These are phyloP conservation scores for Colletotrichum destructivum DNA, from an alignment of 2,329 filamentous ascomycete genomes.

Conservation along the genomic window DNA sequence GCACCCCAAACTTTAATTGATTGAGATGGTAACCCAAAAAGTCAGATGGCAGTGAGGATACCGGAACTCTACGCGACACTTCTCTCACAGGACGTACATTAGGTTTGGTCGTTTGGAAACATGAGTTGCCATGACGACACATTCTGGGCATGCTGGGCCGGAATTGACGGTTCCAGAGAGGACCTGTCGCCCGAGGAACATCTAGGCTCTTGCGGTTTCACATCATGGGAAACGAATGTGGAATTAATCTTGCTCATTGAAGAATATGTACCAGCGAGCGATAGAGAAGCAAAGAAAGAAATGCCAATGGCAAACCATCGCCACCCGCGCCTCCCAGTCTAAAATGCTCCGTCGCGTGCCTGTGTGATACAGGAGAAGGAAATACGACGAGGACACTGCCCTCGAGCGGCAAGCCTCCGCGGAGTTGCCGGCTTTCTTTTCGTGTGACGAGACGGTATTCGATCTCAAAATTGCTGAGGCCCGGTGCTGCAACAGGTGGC, in stretches of 20 bases:
- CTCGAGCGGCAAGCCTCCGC: conserved; percentile 15
- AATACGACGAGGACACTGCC: conserved; percentile 26
- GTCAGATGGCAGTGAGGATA: background rate
- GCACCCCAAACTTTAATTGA: conserved; percentile 1
- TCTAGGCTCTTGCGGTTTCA: background rate
- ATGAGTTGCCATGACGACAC: conserved; percentile 7
- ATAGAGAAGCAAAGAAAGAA: conserved; percentile 35
- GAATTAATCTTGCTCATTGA: conserved; percentile 25
- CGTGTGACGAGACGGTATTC: conserved; percentile 5
- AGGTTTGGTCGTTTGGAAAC: conserved; percentile 4
- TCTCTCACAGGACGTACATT: background rate
- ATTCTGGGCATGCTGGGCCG: background rate
- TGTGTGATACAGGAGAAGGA: conserved; percentile 17
- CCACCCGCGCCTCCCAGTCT: conserved; percentile 39
- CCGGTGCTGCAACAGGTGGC: background rate
- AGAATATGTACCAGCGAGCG: conserved; percentile 41
- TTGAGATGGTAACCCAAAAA: background rate
- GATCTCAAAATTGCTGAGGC: conserved; percentile 18
- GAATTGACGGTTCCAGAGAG: background rate
- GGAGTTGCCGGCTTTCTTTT: conserved; percentile 20
- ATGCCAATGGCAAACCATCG: conserved; percentile 5
- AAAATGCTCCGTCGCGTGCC: conserved; percentile 35
- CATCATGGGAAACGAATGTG: background rate
- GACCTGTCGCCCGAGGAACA: background rate
- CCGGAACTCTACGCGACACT: background rate